These are phyloP conservation scores for Collybiopsis luxurians DNA, from an alignment of 768 basidiomycete species.

Conservation along the genomic window DNA sequence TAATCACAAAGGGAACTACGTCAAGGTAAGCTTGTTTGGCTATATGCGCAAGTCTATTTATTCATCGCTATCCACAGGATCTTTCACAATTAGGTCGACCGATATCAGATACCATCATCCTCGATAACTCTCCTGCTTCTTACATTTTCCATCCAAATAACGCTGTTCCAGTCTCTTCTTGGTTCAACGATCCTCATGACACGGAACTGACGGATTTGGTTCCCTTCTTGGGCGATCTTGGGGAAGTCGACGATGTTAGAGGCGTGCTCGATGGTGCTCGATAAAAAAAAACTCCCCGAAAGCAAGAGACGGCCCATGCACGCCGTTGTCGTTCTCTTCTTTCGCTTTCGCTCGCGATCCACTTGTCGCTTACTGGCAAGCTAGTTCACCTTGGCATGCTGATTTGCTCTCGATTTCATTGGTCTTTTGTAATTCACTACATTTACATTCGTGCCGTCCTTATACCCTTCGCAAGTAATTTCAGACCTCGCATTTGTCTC, in stretches of 20 bases:
- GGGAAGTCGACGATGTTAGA: slow-evolving; percentile 82
- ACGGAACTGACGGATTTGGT: slow-evolving; percentile 95
- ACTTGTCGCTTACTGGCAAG: background rate
- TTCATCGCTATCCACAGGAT: slow-evolving; percentile 55
- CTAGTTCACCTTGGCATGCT: background rate
- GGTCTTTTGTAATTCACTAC: background rate
- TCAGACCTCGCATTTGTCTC: background rate
- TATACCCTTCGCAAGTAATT: slow-evolving; percentile 9
- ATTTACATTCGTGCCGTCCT: background rate
- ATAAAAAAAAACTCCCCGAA: slow-evolving; percentile 34
- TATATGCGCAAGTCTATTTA: background rate
- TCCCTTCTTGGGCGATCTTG: slow-evolving; percentile 90
- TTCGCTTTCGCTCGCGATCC: background rate
- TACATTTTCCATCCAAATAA: slow-evolving; percentile 99
- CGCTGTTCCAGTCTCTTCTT: slow-evolving; percentile 97
- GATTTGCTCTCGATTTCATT: background rate
- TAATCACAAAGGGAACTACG: slow-evolving; percentile 98
- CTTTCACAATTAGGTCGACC: slow-evolving; percentile 95
- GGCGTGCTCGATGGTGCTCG: slow-evolving; percentile 87
- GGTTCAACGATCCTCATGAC: slow-evolving; percentile 99
- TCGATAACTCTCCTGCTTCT: slow-evolving; percentile 98
- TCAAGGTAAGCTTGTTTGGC: slow-evolving; percentile 65
- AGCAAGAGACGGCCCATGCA: background rate
- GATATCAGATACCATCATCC: slow-evolving; percentile 91
- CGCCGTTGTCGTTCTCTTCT: background rate